These are phyloP conservation scores for Knufia fluminis DNA, from an alignment of 2,329 filamentous ascomycete genomes.

Conservation along the genomic window DNA sequence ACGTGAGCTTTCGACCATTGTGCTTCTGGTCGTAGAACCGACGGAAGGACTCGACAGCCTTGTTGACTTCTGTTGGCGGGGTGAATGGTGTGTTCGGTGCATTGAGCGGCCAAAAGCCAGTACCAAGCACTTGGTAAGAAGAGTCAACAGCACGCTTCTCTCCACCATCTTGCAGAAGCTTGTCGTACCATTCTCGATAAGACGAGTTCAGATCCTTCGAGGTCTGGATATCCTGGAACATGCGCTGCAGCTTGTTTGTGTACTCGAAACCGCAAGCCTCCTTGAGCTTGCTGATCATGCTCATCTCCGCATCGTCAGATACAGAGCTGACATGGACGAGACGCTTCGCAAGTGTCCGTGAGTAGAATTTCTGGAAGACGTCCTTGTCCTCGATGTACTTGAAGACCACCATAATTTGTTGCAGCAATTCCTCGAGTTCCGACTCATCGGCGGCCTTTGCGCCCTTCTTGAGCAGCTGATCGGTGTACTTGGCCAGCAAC, in stretches of 20 bases:
- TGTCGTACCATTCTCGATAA: slow-evolving; percentile 69
- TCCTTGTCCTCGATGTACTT: slow-evolving; percentile 99
- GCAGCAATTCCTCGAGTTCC: slow-evolving; percentile 78
- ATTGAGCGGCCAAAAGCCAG: slow-evolving; percentile 91
- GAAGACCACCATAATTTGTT: slow-evolving; percentile 98
- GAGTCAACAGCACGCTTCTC: slow-evolving; percentile 68
- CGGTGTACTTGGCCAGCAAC: slow-evolving; percentile 88
- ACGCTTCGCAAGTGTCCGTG: slow-evolving; percentile 87
- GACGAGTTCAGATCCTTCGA: slow-evolving; percentile 91
- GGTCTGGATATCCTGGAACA: slow-evolving; percentile 99
- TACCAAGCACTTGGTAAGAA: slow-evolving; percentile 85
- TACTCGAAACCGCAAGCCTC: slow-evolving; percentile 98
- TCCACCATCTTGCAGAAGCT: slow-evolving; percentile 53
- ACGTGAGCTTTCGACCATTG: slow-evolving; percentile 89
- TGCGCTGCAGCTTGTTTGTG: slow-evolving; percentile 97
- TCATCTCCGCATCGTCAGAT: slow-evolving; percentile 93
- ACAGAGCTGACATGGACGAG: slow-evolving; percentile 92
- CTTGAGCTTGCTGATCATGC: slow-evolving; percentile 99
- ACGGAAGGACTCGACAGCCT: slow-evolving; percentile 81
- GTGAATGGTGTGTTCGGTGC: slow-evolving; percentile 81
- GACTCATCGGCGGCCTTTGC: slow-evolving; percentile 87
- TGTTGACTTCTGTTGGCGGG: slow-evolving; percentile 72
- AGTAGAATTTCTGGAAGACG: slow-evolving; percentile 99
- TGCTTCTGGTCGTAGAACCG: slow-evolving; percentile 95
- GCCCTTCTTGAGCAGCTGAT: slow-evolving; percentile 85